Evolutionary conservation across 768 basidiomycete species (phyloP).

Genomic region (Amanita phalloides): DNA sequence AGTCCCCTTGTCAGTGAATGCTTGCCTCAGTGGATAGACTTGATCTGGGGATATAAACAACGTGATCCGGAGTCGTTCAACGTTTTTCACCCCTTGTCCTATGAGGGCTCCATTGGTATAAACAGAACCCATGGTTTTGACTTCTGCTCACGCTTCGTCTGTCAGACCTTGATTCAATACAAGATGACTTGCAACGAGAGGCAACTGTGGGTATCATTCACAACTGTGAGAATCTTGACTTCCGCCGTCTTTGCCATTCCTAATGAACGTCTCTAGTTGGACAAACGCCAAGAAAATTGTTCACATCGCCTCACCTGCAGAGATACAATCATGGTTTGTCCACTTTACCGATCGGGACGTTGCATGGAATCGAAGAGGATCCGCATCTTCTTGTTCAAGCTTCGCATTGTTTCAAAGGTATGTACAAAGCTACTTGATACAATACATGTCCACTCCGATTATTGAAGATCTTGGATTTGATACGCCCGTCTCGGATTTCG

Average conservation of each 20-base stretch:
- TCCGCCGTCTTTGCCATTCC: background rate
- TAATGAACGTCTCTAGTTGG: conserved; percentile 43
- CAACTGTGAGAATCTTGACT: conserved; percentile 51
- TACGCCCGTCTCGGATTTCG: conserved; percentile 38
- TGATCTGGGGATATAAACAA: conserved; percentile 88
- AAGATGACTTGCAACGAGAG: conserved; percentile 79
- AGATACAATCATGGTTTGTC: conserved; percentile 63
- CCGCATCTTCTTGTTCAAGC: conserved; percentile 56
- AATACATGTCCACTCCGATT: background rate
- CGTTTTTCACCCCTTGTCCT: conserved; percentile 88
- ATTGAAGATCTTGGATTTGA: conserved; percentile 35
- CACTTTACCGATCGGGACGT: conserved; percentile 57
- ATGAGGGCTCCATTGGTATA: conserved; percentile 78
- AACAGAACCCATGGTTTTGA: conserved; percentile 5
- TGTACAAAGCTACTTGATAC: background rate
- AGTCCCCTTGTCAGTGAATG: conserved; percentile 79
- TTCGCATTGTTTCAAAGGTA: conserved; percentile 47
- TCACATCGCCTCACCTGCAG: conserved; percentile 63
- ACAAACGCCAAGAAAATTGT: conserved; percentile 85
- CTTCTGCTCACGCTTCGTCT: background rate
- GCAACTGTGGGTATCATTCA: conserved; percentile 94
- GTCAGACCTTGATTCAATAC: conserved; percentile 75
- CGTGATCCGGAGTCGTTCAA: conserved; percentile 68
- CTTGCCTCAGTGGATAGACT: conserved; percentile 85
- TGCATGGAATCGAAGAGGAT: conserved; percentile 81